Evolutionary conservation across 2,329 filamentous ascomycete genomes (phyloP).

Genomic region (Pyrenochaeta sp.): DNA sequence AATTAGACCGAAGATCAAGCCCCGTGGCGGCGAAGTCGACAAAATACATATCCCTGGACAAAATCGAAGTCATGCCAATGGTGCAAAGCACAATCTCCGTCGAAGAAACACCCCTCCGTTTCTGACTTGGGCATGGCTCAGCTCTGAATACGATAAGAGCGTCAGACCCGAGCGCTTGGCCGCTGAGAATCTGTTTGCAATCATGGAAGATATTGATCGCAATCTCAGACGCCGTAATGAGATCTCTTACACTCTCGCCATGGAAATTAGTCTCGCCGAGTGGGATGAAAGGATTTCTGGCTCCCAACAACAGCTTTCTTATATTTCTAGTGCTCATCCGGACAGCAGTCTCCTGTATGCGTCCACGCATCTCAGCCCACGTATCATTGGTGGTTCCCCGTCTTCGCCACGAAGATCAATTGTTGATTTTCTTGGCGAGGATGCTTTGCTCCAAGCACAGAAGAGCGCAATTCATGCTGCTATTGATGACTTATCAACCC

Average conservation of each 20-base stretch:
- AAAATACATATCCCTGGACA: background rate
- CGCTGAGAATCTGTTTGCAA: conserved; percentile 2
- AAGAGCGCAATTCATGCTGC: background rate
- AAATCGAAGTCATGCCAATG: background rate
- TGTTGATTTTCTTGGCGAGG: background rate
- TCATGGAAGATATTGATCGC: conserved; percentile 6
- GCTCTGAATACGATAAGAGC: background rate
- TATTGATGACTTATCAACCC: background rate
- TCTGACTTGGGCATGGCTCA: conserved; percentile 1
- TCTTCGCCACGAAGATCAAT: background rate
- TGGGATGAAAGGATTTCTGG: background rate
- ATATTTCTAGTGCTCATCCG: too few species aligned
- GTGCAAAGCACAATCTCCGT: background rate
- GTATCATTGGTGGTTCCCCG: background rate
- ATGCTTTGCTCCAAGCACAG: background rate
- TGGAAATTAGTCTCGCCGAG: background rate
- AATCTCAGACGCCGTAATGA: background rate
- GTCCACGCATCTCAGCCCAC: background rate
- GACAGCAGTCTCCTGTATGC: too few species aligned
- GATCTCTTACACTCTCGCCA: background rate
- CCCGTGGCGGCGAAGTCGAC: background rate
- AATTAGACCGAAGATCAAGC: background rate
- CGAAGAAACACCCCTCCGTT: background rate
- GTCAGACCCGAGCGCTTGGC: background rate
- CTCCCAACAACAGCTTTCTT: background rate